A percentile compares a stretch with the other conserved stretches of the same genome.
Conservation (phyloP, 257 asterid genomes). For the Scutellaria barbata region DNA sequence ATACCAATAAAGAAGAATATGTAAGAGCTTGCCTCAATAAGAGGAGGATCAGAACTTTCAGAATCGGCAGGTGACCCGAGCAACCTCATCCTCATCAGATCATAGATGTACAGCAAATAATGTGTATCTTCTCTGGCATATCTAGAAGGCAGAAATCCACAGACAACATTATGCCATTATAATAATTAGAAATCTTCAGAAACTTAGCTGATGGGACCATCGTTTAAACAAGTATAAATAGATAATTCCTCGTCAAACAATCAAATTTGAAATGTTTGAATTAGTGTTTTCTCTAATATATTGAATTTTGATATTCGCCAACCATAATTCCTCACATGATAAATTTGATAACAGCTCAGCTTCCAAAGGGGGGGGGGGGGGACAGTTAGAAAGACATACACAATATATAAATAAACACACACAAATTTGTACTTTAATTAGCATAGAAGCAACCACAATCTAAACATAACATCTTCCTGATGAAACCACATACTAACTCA, state of each 20-base stretch:
- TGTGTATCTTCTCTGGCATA: conserved; percentile 99
- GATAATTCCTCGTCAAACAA: not conserved
- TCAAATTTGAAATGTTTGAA: not conserved
- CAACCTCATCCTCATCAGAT: conserved; percentile 72
- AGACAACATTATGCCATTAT: conserved; percentile 14
- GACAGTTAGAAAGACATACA: not conserved
- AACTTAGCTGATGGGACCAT: conserved; percentile 13
- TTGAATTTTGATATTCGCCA: not conserved
- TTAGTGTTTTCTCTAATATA: not conserved
- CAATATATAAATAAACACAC: not conserved
- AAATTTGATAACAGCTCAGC: not conserved
- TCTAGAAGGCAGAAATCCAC: conserved; percentile 47
- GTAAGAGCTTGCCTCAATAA: conserved; percentile 66
- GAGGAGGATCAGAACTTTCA: conserved; percentile 70
- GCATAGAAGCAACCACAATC: not conserved
- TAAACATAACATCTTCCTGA: conserved; percentile 1
- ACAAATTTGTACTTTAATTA: conserved; percentile 17
- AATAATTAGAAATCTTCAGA: conserved; percentile 22
- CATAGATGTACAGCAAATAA: conserved; percentile 87
- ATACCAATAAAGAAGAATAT: conserved; percentile 20
- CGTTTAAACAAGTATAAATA: conserved; percentile 1
- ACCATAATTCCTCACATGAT: not conserved
- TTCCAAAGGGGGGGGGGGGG: not conserved
- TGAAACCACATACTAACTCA: not conserved
- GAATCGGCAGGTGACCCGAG: conserved; percentile 52